Conservation (phyloP, 148 eudicot genomes). For the Pouteria glomerata region DNA sequence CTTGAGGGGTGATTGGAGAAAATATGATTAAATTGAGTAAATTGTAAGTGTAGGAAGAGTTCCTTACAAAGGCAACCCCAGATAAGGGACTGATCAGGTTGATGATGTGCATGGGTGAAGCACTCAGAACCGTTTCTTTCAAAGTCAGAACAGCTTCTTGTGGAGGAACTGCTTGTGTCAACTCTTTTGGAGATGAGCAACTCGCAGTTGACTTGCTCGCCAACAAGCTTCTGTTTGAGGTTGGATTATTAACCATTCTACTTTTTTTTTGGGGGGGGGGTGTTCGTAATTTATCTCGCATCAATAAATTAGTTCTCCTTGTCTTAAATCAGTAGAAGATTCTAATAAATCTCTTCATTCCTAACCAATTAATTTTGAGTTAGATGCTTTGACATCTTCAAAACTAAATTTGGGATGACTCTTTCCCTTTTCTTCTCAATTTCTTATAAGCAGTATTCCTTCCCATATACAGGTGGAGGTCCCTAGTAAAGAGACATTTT, state of each 20-base stretch:
- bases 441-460: too few relatives aligned
- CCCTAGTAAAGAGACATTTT: too few relatives aligned
- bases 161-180: slow-evolving; percentile 99
- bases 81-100: slow-evolving; percentile 85
- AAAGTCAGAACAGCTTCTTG: slow-evolving; percentile 99
- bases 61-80: slow-evolving; percentile 68
- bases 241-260: slow-evolving; percentile 3
- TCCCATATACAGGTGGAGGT: too few relatives aligned
- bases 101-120: slow-evolving; percentile 95
- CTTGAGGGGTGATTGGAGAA: neutral
- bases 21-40: neutral
- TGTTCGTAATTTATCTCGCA: too few relatives aligned
- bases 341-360: too few relatives aligned
- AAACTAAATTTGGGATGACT: too few relatives aligned
- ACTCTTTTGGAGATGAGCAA: slow-evolving; percentile 94
- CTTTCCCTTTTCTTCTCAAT: too few relatives aligned
- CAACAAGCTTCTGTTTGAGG: slow-evolving; percentile 95
- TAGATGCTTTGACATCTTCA: too few relatives aligned
- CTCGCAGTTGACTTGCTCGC: slow-evolving; percentile 98
- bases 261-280: neutral
- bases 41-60: slow-evolving; percentile 65
- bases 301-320: too few relatives aligned
- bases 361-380: too few relatives aligned
- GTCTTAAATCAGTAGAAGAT: too few relatives aligned
- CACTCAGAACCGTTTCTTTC: slow-evolving; percentile 83